Percentiles rank a stretch among this genome's conserved stretches.
phyloP scores from a whole-genome alignment of 805 yeast species.

The Metschnikowia corniflorae region DNA sequence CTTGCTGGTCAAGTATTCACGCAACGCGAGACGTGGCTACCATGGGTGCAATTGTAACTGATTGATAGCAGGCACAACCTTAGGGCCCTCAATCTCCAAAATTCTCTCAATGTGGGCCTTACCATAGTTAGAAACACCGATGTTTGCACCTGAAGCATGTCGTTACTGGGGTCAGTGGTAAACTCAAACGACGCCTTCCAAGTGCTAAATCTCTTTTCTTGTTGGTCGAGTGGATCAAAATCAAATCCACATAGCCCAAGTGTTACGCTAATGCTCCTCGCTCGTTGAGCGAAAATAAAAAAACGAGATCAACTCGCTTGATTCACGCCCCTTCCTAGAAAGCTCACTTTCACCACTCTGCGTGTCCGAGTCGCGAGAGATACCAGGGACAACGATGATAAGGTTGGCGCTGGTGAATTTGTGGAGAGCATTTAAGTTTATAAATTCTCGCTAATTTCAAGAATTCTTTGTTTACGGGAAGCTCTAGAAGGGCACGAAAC shows the following conservation, averaged over 20 bases:
- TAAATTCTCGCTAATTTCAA: too few relatives aligned
- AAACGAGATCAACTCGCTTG: too few relatives aligned
- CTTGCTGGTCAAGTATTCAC: slow-evolving; percentile 53
- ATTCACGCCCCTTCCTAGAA: too few relatives aligned
- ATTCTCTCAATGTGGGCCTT: slow-evolving; percentile 56
- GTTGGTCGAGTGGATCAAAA: slow-evolving; percentile 53
- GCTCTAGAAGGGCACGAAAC: too few relatives aligned
- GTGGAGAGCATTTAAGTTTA: too few relatives aligned
- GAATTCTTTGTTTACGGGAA: too few relatives aligned
- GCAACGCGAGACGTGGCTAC: slow-evolving; percentile 64
- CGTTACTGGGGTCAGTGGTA: slow-evolving; percentile 46
- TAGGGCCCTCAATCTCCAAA: slow-evolving; percentile 50
- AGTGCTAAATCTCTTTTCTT: slow-evolving; percentile 51
- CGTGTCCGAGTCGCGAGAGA: too few relatives aligned
- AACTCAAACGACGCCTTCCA: slow-evolving; percentile 76
- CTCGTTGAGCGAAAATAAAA: too few relatives aligned
- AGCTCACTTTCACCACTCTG: too few relatives aligned
- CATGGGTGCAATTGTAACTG: slow-evolving; percentile 86
- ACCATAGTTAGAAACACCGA: slow-evolving; percentile 81
- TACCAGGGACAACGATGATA: too few relatives aligned
- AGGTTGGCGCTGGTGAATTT: too few relatives aligned
- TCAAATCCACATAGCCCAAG: slow-evolving; percentile 39
- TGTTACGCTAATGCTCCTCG: too few relatives aligned
- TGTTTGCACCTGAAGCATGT: slow-evolving; percentile 53
- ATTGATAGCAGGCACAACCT: slow-evolving; percentile 58